Evolutionary conservation across 2,329 filamentous ascomycete species (phyloP).

Genomic region (Colletotrichum nymphaeae): DNA sequence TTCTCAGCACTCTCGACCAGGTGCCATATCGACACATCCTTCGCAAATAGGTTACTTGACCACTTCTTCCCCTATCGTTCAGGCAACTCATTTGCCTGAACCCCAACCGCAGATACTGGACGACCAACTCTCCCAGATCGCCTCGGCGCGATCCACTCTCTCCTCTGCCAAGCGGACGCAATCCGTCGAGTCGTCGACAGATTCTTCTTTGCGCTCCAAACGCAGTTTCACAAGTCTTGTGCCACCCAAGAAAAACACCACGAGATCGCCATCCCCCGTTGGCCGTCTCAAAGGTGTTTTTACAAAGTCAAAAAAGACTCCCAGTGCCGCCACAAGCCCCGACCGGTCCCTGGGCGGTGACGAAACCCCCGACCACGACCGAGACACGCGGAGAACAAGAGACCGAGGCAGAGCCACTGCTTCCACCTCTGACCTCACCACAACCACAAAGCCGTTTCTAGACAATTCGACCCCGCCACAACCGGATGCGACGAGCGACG

Average conservation of each 20-base stretch:
- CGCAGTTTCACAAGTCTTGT: conserved; percentile 52
- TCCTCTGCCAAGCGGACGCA: conserved; percentile 47
- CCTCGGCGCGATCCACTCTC: conserved; percentile 50
- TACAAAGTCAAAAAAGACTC: conserved; percentile 61
- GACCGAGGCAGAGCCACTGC: conserved; percentile 31
- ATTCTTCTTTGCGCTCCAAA: conserved; percentile 42
- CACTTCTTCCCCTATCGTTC: conserved; percentile 75
- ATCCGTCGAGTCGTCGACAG: conserved; percentile 43
- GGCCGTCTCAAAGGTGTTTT: conserved; percentile 81
- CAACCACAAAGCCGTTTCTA: conserved; percentile 16
- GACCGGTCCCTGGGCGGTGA: conserved; percentile 40
- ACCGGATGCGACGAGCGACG: conserved; percentile 18
- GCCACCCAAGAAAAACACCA: conserved; percentile 55
- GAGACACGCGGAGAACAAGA: conserved; percentile 23
- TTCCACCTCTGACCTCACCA: conserved; percentile 33
- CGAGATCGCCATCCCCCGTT: conserved; percentile 75
- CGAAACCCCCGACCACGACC: conserved; percentile 32
- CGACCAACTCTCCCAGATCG: conserved; percentile 40
- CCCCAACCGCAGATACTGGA: conserved; percentile 55
- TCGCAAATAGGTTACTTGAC: conserved; percentile 77
- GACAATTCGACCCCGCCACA: conserved; percentile 16
- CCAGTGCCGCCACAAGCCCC: conserved; percentile 55
- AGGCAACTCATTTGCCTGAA: conserved; percentile 63
- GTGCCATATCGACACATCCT: conserved; percentile 65
- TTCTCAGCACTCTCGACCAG: conserved; percentile 48